These are phyloP conservation scores for Chenopodium berlandieri DNA, from an alignment of 148 eudicot genomes.

Conservation along the genomic window DNA sequence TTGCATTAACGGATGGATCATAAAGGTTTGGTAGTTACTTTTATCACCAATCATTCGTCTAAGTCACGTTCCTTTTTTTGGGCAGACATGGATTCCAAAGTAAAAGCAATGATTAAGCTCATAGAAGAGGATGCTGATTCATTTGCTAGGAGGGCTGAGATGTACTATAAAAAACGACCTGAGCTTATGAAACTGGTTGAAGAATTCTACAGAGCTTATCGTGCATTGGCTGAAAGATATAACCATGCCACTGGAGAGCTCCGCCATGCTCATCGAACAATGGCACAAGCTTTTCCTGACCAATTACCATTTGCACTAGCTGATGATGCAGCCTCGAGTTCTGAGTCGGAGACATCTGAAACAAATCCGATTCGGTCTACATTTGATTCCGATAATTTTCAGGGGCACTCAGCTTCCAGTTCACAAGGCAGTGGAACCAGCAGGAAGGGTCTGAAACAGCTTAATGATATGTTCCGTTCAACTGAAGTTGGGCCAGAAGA, in stretches of 20 bases:
- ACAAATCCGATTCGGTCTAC: constrained; percentile 39
- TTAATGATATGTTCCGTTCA: constrained; percentile 55
- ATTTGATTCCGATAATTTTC: constrained; percentile 41
- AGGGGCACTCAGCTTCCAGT: constrained; percentile 26
- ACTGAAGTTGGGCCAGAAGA: constrained; percentile 31
- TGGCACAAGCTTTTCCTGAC: constrained; percentile 83
- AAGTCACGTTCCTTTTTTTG: not conserved
- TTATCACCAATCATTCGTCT: no score
- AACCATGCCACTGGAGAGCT: constrained; percentile 98
- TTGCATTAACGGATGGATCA: not conserved
- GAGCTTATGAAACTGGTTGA: constrained; percentile 98
- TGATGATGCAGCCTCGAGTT: constrained; percentile 65
- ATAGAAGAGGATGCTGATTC: constrained; percentile 99
- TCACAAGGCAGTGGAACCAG: constrained; percentile 25
- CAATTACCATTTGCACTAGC: constrained; percentile 52
- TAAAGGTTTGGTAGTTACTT: not conserved
- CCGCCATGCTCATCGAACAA: constrained; percentile 80
- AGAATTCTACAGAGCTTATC: constrained; percentile 95
- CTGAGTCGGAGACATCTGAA: constrained; percentile 53
- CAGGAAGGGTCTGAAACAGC: constrained; percentile 67
- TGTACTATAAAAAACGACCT: constrained; percentile 97
- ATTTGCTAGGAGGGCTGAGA: constrained; percentile 97
- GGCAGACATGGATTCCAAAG: constrained; percentile 90
- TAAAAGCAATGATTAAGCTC: constrained; percentile 92
- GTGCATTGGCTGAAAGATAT: constrained; percentile 94